These are phyloP conservation scores for Arabidopsis suecica DNA, from an alignment of 345 rosid species.

Conservation along the genomic window DNA sequence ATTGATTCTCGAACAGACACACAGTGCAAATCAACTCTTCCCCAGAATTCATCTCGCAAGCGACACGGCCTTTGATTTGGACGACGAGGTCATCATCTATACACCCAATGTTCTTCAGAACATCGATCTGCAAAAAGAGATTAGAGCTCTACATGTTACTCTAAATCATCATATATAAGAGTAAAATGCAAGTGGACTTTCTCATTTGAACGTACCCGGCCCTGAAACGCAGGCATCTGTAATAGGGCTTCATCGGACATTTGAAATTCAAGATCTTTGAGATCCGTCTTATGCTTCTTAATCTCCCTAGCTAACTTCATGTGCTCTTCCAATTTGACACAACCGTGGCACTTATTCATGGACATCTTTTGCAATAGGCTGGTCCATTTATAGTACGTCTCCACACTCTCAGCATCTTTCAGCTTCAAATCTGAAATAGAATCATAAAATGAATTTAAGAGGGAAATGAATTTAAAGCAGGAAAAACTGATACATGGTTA, in stretches of 20 bases:
- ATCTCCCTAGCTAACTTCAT: slow-evolving; percentile 71
- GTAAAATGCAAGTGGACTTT: slow-evolving; percentile 24
- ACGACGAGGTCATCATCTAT: slow-evolving; percentile 88
- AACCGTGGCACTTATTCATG: slow-evolving; percentile 83
- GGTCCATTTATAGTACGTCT: slow-evolving; percentile 65
- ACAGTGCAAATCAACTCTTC: slow-evolving; percentile 94
- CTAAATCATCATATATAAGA: slow-evolving; percentile 18
- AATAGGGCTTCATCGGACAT: slow-evolving; percentile 91
- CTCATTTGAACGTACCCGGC: slow-evolving; percentile 66
- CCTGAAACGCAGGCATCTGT: slow-evolving; percentile 98
- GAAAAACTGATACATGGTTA: neutral
- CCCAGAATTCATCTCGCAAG: slow-evolving; percentile 99
- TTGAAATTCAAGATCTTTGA: slow-evolving; percentile 57
- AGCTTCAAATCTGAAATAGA: slow-evolving; percentile 71
- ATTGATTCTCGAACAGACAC: slow-evolving; percentile 93
- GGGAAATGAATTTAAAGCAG: slow-evolving; percentile 10
- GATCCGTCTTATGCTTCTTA: slow-evolving; percentile 69
- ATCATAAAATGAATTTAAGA: slow-evolving; percentile 23
- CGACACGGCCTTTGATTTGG: slow-evolving; percentile 96
- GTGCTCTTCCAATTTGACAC: slow-evolving; percentile 87
- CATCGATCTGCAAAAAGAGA: slow-evolving; percentile 71
- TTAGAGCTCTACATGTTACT: slow-evolving; percentile 32
- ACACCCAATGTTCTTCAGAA: slow-evolving; percentile 86
- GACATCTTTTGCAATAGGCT: slow-evolving; percentile 76
- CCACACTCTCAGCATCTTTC: slow-evolving; percentile 68